Base-by-base conservation (phyloP, 352 stramenopile species). In the Pythium brassicae region DNA sequence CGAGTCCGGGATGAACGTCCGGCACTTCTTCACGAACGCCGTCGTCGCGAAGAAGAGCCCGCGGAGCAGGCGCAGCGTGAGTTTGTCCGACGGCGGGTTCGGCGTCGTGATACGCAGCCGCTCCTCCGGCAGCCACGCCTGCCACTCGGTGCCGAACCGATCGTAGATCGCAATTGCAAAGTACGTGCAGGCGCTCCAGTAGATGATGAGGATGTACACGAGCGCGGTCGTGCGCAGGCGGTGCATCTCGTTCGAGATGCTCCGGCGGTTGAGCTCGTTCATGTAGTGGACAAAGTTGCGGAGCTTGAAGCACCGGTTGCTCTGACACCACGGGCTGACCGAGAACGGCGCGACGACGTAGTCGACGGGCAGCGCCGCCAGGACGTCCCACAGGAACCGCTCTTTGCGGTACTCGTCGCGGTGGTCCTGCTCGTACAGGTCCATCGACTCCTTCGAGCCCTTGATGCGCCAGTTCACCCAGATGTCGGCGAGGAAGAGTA, bases 391-490 rank as follows among this genome's bases (percentile, higher is more conserved):
- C 50, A 67, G 69, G 7, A 86, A 25, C 0, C 62, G 62, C 10
- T 65, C 37, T 4, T 61, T 74, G 19, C 66, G 53, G 55, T 86
- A 86, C n/a, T 65, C 51, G 8, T 68, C 50, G 8, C 66, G 68
- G 4, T 80, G 66, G 3, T 61, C 67, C 15, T 65, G 63, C 52
- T 86, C 73, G 39, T 83, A 86, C 20, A 83, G 51, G 35, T 83
- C 76, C 57, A 86, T 69, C 0, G 76, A 80, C 11, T 63, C 59
- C 0, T 77, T 50, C 3, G 69, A 69, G 19, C 81, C 67, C 34
- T 72, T 75, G 19, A 83, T 46, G 32, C 82, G 78, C 73, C 71
- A 86, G 50, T 82, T 82, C 20, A 82, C 63, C 76, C 72, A 78
- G 22, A 87, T 66, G 54, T 87, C 77, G 10, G 69, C 17, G 2